Conservation (phyloP, 2,329 filamentous ascomycete species). For the Aspergillus thermomutatus region DNA sequence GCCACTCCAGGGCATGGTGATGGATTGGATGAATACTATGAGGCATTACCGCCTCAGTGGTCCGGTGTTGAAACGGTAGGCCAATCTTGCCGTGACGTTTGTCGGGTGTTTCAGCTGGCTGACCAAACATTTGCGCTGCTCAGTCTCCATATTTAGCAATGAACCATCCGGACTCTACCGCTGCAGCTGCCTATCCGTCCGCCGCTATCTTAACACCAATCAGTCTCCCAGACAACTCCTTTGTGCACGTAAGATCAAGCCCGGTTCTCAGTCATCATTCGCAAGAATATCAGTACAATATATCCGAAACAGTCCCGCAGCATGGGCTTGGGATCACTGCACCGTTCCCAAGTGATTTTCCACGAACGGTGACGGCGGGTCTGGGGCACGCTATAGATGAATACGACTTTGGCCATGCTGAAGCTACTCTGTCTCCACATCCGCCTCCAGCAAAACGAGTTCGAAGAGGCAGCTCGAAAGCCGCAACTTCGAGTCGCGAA, state of each 20-base stretch:
- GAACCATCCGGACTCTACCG: slow-evolving; percentile 29
- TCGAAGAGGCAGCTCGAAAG: slow-evolving; percentile 19
- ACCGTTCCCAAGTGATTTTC: slow-evolving; percentile 29
- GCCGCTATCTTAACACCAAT: slow-evolving; percentile 35
- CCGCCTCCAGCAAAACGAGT: slow-evolving; percentile 22
- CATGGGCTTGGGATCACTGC: slow-evolving; percentile 39
- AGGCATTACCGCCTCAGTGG: slow-evolving; percentile 26
- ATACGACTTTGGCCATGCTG: slow-evolving; percentile 17
- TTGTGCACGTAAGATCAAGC: slow-evolving; percentile 28
- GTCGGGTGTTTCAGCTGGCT: slow-evolving; percentile 8
- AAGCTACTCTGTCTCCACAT: slow-evolving; percentile 22
- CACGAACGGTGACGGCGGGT: slow-evolving; percentile 23
- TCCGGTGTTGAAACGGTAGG: slow-evolving; percentile 30
- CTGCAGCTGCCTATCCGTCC: slow-evolving; percentile 26
- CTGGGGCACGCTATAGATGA: slow-evolving; percentile 24
- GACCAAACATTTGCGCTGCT: slow-evolving; percentile 4
- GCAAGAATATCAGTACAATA: slow-evolving; percentile 35
- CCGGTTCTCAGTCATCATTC: slow-evolving; percentile 37
- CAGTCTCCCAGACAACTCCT: slow-evolving; percentile 36
- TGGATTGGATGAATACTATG: slow-evolving; percentile 29
- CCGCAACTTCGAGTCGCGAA: slow-evolving; percentile 19
- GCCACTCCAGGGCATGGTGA: slow-evolving; percentile 20
- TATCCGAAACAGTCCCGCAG: slow-evolving; percentile 26
- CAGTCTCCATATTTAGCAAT: slow-evolving; percentile 25
- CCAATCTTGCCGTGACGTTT: background rate